Conservation (phyloP, 1,284 basidiomycete genomes). For the Termitomyces sp. region DNA sequence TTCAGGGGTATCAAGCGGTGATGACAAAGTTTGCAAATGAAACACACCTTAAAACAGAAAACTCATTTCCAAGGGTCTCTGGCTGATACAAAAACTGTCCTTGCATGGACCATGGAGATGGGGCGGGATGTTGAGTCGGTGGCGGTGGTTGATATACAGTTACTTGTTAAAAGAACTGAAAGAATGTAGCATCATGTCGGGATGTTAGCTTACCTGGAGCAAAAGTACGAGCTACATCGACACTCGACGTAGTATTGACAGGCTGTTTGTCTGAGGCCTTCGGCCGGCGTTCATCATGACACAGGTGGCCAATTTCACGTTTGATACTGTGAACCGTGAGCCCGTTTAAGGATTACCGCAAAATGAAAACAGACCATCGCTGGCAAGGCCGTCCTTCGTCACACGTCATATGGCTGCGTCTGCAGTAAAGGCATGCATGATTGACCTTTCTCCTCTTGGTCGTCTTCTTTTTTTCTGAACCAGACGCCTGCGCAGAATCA, state of each 20-base stretch:
- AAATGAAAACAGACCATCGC: constrained; percentile 65
- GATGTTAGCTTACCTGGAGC: constrained; percentile 25
- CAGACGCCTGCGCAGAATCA: constrained; percentile 5
- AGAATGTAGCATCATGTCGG: not conserved
- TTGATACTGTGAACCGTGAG: constrained; percentile 63
- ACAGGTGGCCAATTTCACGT: constrained; percentile 86
- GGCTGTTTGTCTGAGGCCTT: constrained; percentile 42
- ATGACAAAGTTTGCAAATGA: not conserved
- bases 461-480: constrained; percentile 49
- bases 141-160: constrained; percentile 32
- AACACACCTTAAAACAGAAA: constrained; percentile 68
- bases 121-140: constrained; percentile 26
- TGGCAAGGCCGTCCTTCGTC: constrained; percentile 87
- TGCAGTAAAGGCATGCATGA: constrained; percentile 91
- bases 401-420: constrained; percentile 92
- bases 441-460: constrained; percentile 78
- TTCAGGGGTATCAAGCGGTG: constrained; percentile 25
- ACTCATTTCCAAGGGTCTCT: constrained; percentile 74
- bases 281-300: constrained; percentile 78
- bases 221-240: constrained; percentile 29
- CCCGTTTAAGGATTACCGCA: not conserved
- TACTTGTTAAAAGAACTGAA: constrained; percentile 15
- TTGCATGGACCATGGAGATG: constrained; percentile 53
- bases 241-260: constrained; percentile 19
- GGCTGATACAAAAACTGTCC: constrained; percentile 58